A percentile compares a stretch with the other conserved stretches of the same genome.
These are phyloP conservation scores for Ophiostoma fasciatum DNA, from an alignment of 2,329 filamentous ascomycete genomes.

Conservation along the genomic window DNA sequence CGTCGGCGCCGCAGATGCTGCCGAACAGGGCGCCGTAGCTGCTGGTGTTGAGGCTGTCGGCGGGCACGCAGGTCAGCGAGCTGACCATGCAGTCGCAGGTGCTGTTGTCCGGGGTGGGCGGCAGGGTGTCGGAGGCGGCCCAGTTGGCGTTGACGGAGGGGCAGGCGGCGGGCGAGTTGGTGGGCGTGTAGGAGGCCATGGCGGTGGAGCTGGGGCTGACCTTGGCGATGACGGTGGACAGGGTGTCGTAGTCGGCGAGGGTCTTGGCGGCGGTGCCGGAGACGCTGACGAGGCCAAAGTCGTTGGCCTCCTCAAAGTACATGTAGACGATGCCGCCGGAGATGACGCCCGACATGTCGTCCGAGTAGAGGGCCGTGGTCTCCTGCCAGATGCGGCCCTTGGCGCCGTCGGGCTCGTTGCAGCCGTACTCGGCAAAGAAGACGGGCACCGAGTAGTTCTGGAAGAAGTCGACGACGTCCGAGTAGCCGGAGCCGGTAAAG, in stretches of 20 bases:
- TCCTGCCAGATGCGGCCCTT: slow-evolving; percentile 70
- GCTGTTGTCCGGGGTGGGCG: slow-evolving; percentile 62
- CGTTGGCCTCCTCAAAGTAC: slow-evolving; percentile 85
- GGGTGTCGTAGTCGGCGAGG: slow-evolving; percentile 58
- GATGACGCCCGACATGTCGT: slow-evolving; percentile 74
- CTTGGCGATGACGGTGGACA: slow-evolving; percentile 54
- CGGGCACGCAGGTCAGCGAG: slow-evolving; percentile 56
- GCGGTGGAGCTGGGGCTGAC: slow-evolving; percentile 52
- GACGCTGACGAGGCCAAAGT: slow-evolving; percentile 67
- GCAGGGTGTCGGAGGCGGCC: slow-evolving; percentile 56
- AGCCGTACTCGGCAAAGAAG: slow-evolving; percentile 98
- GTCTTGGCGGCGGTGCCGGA: slow-evolving; percentile 42
- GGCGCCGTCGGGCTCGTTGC: slow-evolving; percentile 52
- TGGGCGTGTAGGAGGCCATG: slow-evolving; percentile 54
- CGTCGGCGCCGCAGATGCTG: slow-evolving; percentile 49
- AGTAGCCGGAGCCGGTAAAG: slow-evolving; percentile 64
- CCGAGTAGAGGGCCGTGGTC: slow-evolving; percentile 64
- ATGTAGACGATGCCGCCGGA: slow-evolving; percentile 98
- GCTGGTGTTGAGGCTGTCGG: slow-evolving; percentile 37
- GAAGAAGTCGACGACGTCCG: slow-evolving; percentile 75
- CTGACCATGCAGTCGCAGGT: slow-evolving; percentile 80
- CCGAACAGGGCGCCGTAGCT: slow-evolving; percentile 56
- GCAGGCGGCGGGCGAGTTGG: slow-evolving; percentile 58
- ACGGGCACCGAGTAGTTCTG: slow-evolving; percentile 77
- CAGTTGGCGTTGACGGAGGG: slow-evolving; percentile 51